Evolutionary conservation across 257 asterid genomes (phyloP).

Genomic region (Salvia splendens): DNA sequence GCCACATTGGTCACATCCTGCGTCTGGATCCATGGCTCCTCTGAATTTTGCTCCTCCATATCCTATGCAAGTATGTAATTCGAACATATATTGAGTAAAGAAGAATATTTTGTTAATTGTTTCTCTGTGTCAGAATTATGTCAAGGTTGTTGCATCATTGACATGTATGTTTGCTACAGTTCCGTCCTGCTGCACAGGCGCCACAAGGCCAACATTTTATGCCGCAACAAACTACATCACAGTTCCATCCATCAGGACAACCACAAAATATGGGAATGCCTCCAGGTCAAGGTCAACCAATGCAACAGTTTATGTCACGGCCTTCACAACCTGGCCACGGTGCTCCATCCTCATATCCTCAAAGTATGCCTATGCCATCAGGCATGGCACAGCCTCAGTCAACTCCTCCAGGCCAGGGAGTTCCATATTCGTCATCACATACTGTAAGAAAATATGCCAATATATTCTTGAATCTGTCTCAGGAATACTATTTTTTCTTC

Average conservation of each 20-base stretch:
- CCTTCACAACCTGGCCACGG: constrained; percentile 59
- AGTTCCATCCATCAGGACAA: no score
- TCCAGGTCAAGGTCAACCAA: constrained; percentile 67
- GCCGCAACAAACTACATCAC: constrained; percentile 32
- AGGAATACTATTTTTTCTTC: constrained; percentile 21
- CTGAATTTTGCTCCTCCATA: constrained; percentile 63
- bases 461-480: constrained; percentile 8
- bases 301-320: constrained; percentile 66
- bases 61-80: constrained; percentile 66
- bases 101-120: constrained; percentile 9
- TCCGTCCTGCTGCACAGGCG: constrained; percentile 56
- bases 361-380: constrained; percentile 57
- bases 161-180: constrained; percentile 49
- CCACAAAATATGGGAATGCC: constrained; percentile 51
- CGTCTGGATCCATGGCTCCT: constrained; percentile 68
- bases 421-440: constrained; percentile 61
- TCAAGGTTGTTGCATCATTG: constrained; percentile 25
- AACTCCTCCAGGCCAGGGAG: constrained; percentile 53
- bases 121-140: constrained; percentile 1
- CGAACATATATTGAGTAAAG: neutral
- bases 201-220: constrained; percentile 65
- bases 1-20: constrained; percentile 70
- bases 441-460: constrained; percentile 49
- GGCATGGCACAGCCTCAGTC: constrained; percentile 59
- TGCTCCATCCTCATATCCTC: constrained; percentile 58